Base-by-base conservation (phyloP, 176 grass and related monocot species). In the Triticum dicoccoides region DNA sequence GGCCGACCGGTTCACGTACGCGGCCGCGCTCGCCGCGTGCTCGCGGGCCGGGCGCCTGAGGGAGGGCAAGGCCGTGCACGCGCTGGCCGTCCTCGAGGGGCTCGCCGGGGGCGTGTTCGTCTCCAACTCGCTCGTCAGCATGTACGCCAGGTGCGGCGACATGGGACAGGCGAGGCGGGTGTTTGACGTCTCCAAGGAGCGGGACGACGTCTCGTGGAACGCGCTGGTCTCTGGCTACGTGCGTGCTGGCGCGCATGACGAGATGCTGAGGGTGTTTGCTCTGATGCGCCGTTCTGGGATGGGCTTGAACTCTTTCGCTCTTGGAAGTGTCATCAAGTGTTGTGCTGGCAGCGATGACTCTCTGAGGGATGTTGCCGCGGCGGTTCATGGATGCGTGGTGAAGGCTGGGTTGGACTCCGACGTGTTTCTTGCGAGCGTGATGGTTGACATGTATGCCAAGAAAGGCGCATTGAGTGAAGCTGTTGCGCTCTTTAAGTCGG, bases 391-490 rank as follows among this genome's bases (percentile, higher is more conserved):
- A 18, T 94, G 94, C 8, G 77, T 94, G 64, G 67, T 92, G 58
- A 97, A 97, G 89, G 72, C 84, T 58, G 94, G 91, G 30, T 68
- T 92, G n/a, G 82, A 88, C 11, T 24, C 66, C 0, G 85, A 96
- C 69, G 17, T 92, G 29, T 94, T 92, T 20, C 87, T 86, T 12
- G 89, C 63, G 5, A 97, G 92, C 41, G 87, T 88, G 21, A 79
- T 92, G 79, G 88, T 94, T 29, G 85, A 88, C 66, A 91, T 94
- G 86, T 94, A 94, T 61, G 84, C 94, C 9, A 90, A 92, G 90
- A 87, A 61, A 51, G 76, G 86, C 4, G 32, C 66, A 49, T 59
- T 97, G 71, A 2, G n/a, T 37, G 84, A 85, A 69, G 87, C 94
- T 67, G 70, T 89, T 5, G 74, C 45, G 4, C 67, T 94, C 49